Base-by-base conservation (phyloP, 768 basidiomycete species). In the Trametes cubensis region DNA sequence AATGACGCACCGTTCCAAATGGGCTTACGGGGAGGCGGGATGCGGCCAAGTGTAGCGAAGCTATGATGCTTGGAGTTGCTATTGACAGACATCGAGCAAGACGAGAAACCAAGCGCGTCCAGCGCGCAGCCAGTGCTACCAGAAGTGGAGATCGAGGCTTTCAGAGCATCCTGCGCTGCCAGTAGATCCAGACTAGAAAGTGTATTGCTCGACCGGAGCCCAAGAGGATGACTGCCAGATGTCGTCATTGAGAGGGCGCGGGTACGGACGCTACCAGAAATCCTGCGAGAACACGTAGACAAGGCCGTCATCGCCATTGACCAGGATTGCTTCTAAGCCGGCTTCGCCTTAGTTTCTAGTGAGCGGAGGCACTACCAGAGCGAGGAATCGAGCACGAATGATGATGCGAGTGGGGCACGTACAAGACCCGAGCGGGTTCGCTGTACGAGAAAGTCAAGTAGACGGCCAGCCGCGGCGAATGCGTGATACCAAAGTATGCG, bases 241-340 rank as follows among this genome's bases (percentile, higher is more conserved):
- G 53, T 48, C 53, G 60, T 34, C 47, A 55, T 28, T 3, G 60
- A 61, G 4, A 48, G 23, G 20, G 47, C 53, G 44, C 60, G 60
- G 21, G 60, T 38, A 14, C 45, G 53, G 45, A 49, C 46, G 39
- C 39, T 39, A 11, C 53, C 60, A 48, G 60, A 61, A 39, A 61
- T 47, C 20, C 60, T 53, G 17, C 60, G 53, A 55, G 60, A 55
- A 48, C 53, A 49, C 25, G 53, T 47, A 30, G 53, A 49, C 25
- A 61, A 30, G 4, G 52, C 38, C 53, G 34, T 10, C 34, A 34
- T 34, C 5, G 34, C 34, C 34, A 34, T 34, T 34, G 34, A 6
- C 34, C 34, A 11, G 10, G 10, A 55, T 40, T n/a, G 38, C 23
- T 54, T 49, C 55, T 15, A 17, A 6, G 13, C 23, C 13, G 55